Evolutionary conservation across 768 basidiomycete species (phyloP).

Genomic region (Pleurotus ostreatus): DNA sequence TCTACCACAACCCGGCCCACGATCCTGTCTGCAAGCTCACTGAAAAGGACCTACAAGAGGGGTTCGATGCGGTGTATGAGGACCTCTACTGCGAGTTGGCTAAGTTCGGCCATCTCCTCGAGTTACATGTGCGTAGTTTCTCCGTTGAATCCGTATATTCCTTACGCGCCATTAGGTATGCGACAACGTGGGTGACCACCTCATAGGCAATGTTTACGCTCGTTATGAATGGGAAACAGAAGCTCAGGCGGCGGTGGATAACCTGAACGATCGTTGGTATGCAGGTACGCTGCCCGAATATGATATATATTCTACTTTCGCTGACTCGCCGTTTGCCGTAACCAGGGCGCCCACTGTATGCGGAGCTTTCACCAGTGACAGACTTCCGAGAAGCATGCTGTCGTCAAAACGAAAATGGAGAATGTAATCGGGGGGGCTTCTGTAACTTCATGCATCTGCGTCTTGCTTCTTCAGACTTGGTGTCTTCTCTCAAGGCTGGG

Average conservation of each 20-base stretch:
- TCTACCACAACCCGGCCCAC: slow-evolving; percentile 97
- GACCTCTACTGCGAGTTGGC: slow-evolving; percentile 92
- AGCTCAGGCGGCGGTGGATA: slow-evolving; percentile 89
- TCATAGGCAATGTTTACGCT: slow-evolving; percentile 97
- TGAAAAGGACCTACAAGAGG: slow-evolving; percentile 86
- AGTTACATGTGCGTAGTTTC: slow-evolving; percentile 74
- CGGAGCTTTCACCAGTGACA: slow-evolving; percentile 97
- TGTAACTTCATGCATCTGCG: slow-evolving; percentile 99
- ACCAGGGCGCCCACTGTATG: slow-evolving; percentile 87
- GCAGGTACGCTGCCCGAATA: slow-evolving; percentile 57
- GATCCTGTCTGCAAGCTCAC: slow-evolving; percentile 86
- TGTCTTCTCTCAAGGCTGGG: slow-evolving; percentile 71
- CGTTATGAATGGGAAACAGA: slow-evolving; percentile 99
- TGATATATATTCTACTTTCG: background rate
- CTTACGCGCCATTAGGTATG: slow-evolving; percentile 58
- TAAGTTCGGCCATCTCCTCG: slow-evolving; percentile 93
- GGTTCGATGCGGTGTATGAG: slow-evolving; percentile 92
- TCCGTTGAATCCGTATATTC: background rate
- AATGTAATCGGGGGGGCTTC: slow-evolving; percentile 97
- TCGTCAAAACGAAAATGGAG: slow-evolving; percentile 97
- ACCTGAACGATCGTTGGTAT: slow-evolving; percentile 96
- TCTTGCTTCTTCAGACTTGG: slow-evolving; percentile 80
- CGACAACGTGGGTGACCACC: slow-evolving; percentile 99
- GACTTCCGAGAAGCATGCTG: slow-evolving; percentile 99
- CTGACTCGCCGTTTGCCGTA: slow-evolving; percentile 1